Conservation (phyloP, 2,329 filamentous ascomycete genomes). For the Aspergillus sp. region DNA sequence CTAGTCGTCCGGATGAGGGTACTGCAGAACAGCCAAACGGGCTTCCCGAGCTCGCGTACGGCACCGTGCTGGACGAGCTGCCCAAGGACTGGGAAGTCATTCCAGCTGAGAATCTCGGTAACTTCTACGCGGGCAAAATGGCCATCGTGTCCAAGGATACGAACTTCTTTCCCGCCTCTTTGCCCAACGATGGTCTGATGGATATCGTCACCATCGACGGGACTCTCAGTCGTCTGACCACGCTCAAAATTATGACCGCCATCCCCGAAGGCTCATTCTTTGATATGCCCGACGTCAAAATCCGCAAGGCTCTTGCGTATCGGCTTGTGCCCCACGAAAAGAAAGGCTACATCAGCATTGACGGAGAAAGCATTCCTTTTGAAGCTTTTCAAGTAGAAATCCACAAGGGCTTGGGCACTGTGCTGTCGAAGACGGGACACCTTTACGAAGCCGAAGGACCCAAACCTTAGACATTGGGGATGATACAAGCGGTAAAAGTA, state of each 20-base stretch:
- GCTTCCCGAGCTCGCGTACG: conserved; percentile 74
- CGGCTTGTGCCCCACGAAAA: conserved; percentile 74
- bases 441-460: conserved; percentile 65
- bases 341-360: conserved; percentile 87
- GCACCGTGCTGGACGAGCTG: conserved; percentile 74
- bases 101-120: conserved; percentile 77
- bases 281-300: conserved; percentile 73
- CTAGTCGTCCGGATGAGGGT: conserved; percentile 28
- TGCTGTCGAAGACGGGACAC: conserved; percentile 73
- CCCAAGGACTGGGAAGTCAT: conserved; percentile 75
- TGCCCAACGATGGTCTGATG: conserved; percentile 80
- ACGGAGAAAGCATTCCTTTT: conserved; percentile 85
- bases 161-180: conserved; percentile 78
- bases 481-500: not conserved
- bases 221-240: conserved; percentile 66
- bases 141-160: conserved; percentile 83
- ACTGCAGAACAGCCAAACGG: conserved; percentile 52
- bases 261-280: conserved; percentile 77
- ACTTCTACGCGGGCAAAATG: conserved; percentile 96
- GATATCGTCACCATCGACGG: conserved; percentile 82
- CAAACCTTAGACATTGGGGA: conserved; percentile 16
- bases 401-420: conserved; percentile 77
- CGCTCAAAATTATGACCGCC: conserved; percentile 69
- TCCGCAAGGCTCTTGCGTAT: conserved; percentile 85
- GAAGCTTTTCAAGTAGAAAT: conserved; percentile 90